Conservation (phyloP, 352 stramenopile genomes). For the Pythium grandisporangium region DNA sequence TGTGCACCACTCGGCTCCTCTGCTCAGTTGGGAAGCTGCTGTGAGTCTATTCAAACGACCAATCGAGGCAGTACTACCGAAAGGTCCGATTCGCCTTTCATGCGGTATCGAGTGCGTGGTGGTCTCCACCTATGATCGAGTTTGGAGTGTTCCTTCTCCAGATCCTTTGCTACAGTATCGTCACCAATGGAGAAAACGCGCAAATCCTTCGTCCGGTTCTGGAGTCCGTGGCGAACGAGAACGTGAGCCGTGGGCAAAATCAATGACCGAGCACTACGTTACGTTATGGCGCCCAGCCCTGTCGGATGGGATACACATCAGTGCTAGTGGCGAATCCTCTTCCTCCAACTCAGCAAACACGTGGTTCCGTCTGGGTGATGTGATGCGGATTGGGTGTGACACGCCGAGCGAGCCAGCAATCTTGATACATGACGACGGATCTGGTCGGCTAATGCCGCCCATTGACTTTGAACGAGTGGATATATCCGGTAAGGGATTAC, state of each 20-base stretch:
- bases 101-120: constrained; percentile 65
- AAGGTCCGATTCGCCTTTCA: constrained; percentile 62
- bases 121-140: constrained; percentile 64
- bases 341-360: too few species aligned
- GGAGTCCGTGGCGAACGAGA: neutral
- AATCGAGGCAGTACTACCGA: constrained; percentile 49
- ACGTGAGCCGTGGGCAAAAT: constrained; percentile 24
- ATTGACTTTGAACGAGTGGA: constrained; percentile 77
- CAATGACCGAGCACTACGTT: constrained; percentile 36
- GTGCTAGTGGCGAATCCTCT: too few species aligned
- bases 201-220: constrained; percentile 5
- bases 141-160: constrained; percentile 75
- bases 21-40: constrained; percentile 36
- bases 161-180: constrained; percentile 72
- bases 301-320: constrained; percentile 25
- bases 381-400: constrained; percentile 55
- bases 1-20: constrained; percentile 19
- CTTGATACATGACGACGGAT: constrained; percentile 43
- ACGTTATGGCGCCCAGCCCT: constrained; percentile 69
- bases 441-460: constrained; percentile 42
- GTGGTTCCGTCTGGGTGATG: constrained; percentile 71
- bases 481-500: constrained; percentile 73
- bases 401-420: constrained; percentile 42
- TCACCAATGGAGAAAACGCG: constrained; percentile 69
- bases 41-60: constrained; percentile 21